Evolutionary conservation across 768 basidiomycete species (phyloP).

Genomic region (Boletus sensibilis): DNA sequence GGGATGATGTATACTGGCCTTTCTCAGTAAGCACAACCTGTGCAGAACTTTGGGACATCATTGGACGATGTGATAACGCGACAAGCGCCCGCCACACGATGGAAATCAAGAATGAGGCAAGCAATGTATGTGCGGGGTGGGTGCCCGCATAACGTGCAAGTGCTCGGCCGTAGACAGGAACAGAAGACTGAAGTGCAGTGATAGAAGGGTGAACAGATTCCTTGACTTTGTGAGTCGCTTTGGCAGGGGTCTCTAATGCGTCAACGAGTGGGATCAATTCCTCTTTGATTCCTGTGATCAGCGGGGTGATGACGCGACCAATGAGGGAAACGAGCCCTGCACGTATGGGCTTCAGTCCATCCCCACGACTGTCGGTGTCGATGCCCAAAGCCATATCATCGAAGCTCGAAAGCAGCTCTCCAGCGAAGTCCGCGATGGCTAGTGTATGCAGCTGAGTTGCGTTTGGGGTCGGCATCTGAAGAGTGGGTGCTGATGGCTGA

Average conservation of each 20-base stretch:
- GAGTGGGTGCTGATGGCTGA: constrained; percentile 47
- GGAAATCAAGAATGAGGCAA: constrained; percentile 72
- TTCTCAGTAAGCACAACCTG: constrained; percentile 35
- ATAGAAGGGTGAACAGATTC: constrained; percentile 55
- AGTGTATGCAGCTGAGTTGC: constrained; percentile 71
- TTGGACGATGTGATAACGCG: constrained; percentile 62
- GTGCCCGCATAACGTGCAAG: constrained; percentile 56
- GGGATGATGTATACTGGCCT: constrained; percentile 40
- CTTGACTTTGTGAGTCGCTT: constrained; percentile 19
- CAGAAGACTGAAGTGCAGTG: constrained; percentile 50
- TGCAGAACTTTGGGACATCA: constrained; percentile 43
- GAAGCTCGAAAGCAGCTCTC: constrained; percentile 70
- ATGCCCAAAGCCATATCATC: constrained; percentile 63
- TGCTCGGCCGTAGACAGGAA: constrained; percentile 61
- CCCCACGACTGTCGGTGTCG: constrained; percentile 60
- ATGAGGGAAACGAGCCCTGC: constrained; percentile 69
- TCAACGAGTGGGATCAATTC: constrained; percentile 63
- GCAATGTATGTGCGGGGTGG: constrained; percentile 52
- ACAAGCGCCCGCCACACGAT: constrained; percentile 74
- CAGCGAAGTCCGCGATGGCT: constrained; percentile 65
- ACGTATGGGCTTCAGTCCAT: constrained; percentile 67
- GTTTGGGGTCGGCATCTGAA: constrained; percentile 54
- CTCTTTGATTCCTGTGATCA: constrained; percentile 58
- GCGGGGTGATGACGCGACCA: constrained; percentile 62
- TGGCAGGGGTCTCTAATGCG: constrained; percentile 52